Evolutionary conservation across 495 filamentous ascomycete genomes (phyloP), one percentile per base, ranked within the genome.

Genomic region (Astrothelium subdiscretum): DNA sequence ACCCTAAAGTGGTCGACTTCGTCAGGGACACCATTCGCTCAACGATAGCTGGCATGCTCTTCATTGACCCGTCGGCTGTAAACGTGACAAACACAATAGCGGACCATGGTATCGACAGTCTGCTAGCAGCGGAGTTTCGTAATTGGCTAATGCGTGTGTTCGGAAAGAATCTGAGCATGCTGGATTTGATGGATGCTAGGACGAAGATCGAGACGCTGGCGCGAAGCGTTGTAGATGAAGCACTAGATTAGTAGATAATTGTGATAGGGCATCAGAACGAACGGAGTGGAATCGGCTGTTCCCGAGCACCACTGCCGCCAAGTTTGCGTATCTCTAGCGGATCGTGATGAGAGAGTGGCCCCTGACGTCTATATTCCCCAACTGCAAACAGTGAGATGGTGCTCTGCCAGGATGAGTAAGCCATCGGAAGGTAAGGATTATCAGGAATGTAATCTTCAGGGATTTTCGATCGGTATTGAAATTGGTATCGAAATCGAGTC

Each of bases 41-140:
- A 15, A 38, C 35, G 35, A 38, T 38, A 8, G 35, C 35, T 6
- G 35, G 15, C 8, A 38, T 38, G 35, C 35, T 38, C 15, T 38
- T 38, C 35, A 38, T 38, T 15, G 35, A 38, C 35, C 54, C 59
- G 65, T 67, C 1, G 27, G 68, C 15, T 65, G 66, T 12, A 2
- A 52, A 38, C 15, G 8, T 15, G 35, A 38, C 8, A 6, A 38
- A 38, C 8, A 38, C 8, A 8, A 15, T 38, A 15, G 35, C 35
- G 8, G 35, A 38, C 35, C 35, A 38, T 38, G 35, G 35, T 8
- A 15, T 38, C 15, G 35, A 38, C 15, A 38, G 35, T 15, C 35
- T 38, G 8, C 8, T 38, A 8, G 35, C 35, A 15, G 35, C 35
- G 8, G 35, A 38, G 35, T 15, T 38, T 6, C 35, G 35, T 6